A percentile compares a stretch with the other conserved stretches of the same genome.
Conservation (phyloP, 495 filamentous ascomycete genomes). For the Glonium stellatum region DNA sequence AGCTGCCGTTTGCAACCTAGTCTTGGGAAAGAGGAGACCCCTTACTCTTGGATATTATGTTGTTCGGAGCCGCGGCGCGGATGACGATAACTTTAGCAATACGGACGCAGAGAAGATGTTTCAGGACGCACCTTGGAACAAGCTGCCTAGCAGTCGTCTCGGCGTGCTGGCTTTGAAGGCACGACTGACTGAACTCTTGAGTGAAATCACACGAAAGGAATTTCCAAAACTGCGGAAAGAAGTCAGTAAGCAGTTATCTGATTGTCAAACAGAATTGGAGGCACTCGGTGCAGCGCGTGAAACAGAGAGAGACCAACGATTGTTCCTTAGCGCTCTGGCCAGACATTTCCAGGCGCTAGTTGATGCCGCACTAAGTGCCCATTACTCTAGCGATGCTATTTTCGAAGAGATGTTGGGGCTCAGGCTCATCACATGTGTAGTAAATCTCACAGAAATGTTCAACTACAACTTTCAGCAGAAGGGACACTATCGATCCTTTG, state of each 20-base stretch:
- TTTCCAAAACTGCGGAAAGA: slow-evolving; percentile 10
- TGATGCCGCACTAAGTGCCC: slow-evolving; percentile 1
- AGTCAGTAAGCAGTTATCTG: slow-evolving; percentile 2
- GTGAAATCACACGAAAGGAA: slow-evolving; percentile 3
- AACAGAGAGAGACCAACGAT: slow-evolving; percentile 5
- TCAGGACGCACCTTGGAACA: too few species aligned
- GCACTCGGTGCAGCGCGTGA: slow-evolving; percentile 3
- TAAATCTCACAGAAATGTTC: slow-evolving; percentile 8
- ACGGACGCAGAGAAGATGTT: too few species aligned
- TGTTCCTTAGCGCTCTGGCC: slow-evolving; percentile 5
- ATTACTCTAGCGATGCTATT: slow-evolving; percentile 1
- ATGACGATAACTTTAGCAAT: neutral
- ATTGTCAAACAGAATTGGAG: neutral
- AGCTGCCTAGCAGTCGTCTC: too few species aligned
- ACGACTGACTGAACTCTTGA: slow-evolving; percentile 1
- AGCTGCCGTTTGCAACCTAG: slow-evolving; percentile 40
- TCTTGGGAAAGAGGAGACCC: slow-evolving; percentile 39
- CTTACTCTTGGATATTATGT: slow-evolving; percentile 51
- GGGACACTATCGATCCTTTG: neutral
- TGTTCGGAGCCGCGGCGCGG: slow-evolving; percentile 41
- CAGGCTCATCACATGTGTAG: slow-evolving; percentile 7
- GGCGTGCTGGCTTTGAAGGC: neutral
- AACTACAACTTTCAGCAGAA: slow-evolving; percentile 5
- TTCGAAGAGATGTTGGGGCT: slow-evolving; percentile 1
- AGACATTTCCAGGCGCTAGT: slow-evolving; percentile 2